Evolutionary conservation across 257 asterid species (phyloP).

Genomic region (Lycium barbarum): DNA sequence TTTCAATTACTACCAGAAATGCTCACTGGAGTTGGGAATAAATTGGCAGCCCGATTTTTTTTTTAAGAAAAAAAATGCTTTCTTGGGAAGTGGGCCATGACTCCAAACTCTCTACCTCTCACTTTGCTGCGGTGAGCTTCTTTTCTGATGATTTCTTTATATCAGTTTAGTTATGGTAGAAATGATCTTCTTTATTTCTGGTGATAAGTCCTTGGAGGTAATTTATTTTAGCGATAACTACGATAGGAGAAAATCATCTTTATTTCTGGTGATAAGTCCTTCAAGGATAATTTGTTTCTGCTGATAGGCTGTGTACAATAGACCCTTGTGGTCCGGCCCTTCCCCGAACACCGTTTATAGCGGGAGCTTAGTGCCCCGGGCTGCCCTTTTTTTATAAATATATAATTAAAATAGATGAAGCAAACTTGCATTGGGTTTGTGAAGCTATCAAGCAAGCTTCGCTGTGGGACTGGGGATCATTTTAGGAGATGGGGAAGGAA

Average conservation of each 20-base stretch:
- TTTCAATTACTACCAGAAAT: slow-evolving; percentile 63
- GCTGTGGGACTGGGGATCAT: background rate
- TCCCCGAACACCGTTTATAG: too few species aligned
- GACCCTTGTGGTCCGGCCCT: too few species aligned
- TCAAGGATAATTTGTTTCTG: background rate
- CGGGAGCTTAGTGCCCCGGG: too few species aligned
- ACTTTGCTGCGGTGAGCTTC: background rate
- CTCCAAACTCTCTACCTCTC: background rate
- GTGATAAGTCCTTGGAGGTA: background rate
- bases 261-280: background rate
- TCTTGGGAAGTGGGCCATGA: slow-evolving; percentile 1
- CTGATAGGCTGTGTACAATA: background rate
- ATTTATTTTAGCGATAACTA: background rate
- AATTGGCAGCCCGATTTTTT: slow-evolving; percentile 58
- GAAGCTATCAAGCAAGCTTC: background rate
- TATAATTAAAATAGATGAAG: background rate
- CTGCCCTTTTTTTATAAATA: too few species aligned
- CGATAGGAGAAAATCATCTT: background rate
- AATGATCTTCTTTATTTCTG: background rate
- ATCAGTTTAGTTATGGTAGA: background rate
- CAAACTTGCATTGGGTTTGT: background rate
- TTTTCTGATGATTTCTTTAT: background rate
- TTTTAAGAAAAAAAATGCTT: slow-evolving; percentile 47
- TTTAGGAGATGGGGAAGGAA: background rate
- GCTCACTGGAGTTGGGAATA: slow-evolving; percentile 77